A percentile compares a stretch with the other conserved stretches of the same genome.
These are phyloP conservation scores for Kluyveromyces sp. DNA, from an alignment of 1,139 yeast species.

Conservation along the genomic window DNA sequence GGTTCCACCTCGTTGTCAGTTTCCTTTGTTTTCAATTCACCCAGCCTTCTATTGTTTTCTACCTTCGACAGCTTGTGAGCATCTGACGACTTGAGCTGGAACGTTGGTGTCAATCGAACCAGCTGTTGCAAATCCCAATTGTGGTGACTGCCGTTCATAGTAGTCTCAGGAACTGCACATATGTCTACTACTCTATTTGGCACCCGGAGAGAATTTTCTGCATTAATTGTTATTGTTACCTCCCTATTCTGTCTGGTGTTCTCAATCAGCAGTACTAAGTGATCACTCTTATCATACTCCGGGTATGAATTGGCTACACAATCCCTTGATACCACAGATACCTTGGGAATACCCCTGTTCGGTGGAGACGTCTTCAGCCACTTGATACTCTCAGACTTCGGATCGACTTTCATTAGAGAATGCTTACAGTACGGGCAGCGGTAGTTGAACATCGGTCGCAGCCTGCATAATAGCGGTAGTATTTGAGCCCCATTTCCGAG, in stretches of 20 bases:
- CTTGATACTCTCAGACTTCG: conserved; percentile 25
- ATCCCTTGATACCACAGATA: not conserved
- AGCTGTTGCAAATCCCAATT: not conserved
- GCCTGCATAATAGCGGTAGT: not conserved
- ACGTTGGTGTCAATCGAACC: not conserved
- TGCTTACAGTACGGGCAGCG: conserved; percentile 11
- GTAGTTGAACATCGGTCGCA: conserved; percentile 7
- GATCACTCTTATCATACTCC: not conserved
- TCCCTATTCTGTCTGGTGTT: not conserved
- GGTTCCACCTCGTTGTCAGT: not conserved
- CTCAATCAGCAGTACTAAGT: not conserved
- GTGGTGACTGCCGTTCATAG: not conserved
- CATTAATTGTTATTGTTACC: not conserved
- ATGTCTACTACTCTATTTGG: not conserved
- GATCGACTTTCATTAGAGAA: conserved; percentile 25
- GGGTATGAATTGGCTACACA: not conserved
- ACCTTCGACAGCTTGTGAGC: conserved; percentile 1
- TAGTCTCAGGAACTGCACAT: not conserved
- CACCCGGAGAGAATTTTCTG: conserved; percentile 1
- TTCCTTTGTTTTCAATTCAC: not conserved
- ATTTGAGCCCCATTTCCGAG: not conserved
- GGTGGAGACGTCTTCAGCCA: conserved; percentile 15
- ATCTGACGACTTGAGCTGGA: not conserved
- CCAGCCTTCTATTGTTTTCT: conserved; percentile 8
- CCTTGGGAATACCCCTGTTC: not conserved